Evolutionary conservation across 2,329 filamentous ascomycete genomes (phyloP).

Genomic region (Microdochium nivale): DNA sequence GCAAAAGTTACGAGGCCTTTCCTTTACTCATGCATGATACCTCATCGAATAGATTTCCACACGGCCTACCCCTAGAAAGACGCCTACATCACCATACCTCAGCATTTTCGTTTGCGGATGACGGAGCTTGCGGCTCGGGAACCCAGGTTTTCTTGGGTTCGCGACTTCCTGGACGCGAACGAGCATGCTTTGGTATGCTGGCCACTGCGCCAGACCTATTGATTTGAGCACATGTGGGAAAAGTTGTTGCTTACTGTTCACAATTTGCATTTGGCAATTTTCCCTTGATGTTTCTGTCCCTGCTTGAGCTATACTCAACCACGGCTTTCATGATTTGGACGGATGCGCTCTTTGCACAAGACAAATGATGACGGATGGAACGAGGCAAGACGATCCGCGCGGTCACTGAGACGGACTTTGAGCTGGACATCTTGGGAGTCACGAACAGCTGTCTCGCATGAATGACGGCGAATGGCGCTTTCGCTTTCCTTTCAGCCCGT

Average conservation of each 20-base stretch:
- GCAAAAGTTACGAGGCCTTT: conserved; percentile 31
- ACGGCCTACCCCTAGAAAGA: conserved; percentile 17
- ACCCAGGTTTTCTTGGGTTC: background rate
- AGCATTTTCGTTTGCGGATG: background rate
- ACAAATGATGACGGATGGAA: too few relatives aligned
- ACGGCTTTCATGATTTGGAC: background rate
- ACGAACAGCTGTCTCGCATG: too few relatives aligned
- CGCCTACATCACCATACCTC: conserved; percentile 2
- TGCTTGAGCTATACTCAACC: background rate
- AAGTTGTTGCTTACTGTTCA: conserved; percentile 1
- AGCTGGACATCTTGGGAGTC: too few relatives aligned
- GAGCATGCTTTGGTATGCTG: background rate
- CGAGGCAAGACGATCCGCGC: too few relatives aligned
- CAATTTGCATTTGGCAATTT: background rate
- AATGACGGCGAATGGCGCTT: too few relatives aligned
- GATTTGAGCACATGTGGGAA: background rate
- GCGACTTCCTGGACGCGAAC: background rate
- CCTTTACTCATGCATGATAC: conserved; percentile 32
- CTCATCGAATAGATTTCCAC: conserved; percentile 24
- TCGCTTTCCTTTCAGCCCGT: too few relatives aligned
- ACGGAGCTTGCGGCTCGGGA: background rate
- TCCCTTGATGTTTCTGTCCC: background rate
- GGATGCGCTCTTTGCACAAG: background rate
- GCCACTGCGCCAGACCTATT: background rate
- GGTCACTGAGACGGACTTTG: too few relatives aligned